These are phyloP conservation scores for Paramyrothecium roridum DNA, from an alignment of 2,329 filamentous ascomycete genomes.

Conservation along the genomic window DNA sequence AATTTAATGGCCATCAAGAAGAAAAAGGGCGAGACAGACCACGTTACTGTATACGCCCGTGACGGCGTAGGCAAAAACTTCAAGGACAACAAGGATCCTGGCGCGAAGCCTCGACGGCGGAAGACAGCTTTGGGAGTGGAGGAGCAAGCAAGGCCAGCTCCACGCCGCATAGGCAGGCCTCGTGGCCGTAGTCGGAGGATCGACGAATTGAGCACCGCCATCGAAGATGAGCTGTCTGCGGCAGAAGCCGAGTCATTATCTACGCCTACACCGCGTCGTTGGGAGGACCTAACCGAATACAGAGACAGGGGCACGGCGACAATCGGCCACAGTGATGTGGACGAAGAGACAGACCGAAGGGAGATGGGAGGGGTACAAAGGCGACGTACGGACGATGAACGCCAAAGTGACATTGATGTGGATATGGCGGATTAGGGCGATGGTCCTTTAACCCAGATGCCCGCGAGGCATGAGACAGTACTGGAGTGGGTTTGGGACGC, in stretches of 20 bases:
- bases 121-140: slow-evolving; percentile 16
- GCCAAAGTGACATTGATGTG: slow-evolving; percentile 17
- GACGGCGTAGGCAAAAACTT: slow-evolving; percentile 38
- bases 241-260: slow-evolving; percentile 17
- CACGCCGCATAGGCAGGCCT: slow-evolving; percentile 16
- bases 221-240: slow-evolving; percentile 8
- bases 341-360: slow-evolving; percentile 13
- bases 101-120: slow-evolving; percentile 30
- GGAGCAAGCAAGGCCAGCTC: slow-evolving; percentile 10
- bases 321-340: slow-evolving; percentile 18
- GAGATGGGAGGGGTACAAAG: slow-evolving; percentile 12
- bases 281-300: slow-evolving; percentile 24
- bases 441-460: not conserved
- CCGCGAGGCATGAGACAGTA: not conserved
- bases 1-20: slow-evolving; percentile 64
- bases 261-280: slow-evolving; percentile 29
- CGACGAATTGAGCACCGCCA: slow-evolving; percentile 3
- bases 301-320: slow-evolving; percentile 18
- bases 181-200: slow-evolving; percentile 13
- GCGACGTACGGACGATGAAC: not conserved
- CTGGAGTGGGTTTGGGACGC: too few relatives aligned
- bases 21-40: slow-evolving; percentile 60
- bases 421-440: slow-evolving; percentile 15
- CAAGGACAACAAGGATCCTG: slow-evolving; percentile 37
- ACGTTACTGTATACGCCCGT: slow-evolving; percentile 57